Evolutionary conservation across 2,329 filamentous ascomycete genomes (phyloP).

Genomic region (Parascedosporium putredinis): DNA sequence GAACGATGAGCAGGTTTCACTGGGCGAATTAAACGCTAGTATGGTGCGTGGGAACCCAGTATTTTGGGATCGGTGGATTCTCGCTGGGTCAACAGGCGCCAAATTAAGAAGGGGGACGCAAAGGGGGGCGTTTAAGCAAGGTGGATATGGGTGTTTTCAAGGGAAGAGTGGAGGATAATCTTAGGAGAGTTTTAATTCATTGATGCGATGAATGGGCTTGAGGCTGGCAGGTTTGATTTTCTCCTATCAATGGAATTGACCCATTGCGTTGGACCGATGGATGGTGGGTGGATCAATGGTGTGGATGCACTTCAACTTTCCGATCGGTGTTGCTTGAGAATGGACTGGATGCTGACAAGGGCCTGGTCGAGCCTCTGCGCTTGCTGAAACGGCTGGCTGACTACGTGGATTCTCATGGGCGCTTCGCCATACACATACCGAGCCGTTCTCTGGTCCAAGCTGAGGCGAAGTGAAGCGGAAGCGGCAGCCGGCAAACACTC

Average conservation of each 20-base stretch:
- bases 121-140: background rate
- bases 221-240: no score
- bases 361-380: background rate
- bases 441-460: background rate
- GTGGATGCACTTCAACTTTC: no score
- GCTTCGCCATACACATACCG: background rate
- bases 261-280: no score
- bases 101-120: background rate
- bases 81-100: background rate
- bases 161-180: no score
- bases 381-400: constrained; percentile 5
- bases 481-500: background rate
- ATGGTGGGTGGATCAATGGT: no score
- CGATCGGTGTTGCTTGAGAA: background rate
- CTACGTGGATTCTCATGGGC: no score
- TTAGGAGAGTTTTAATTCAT: no score
- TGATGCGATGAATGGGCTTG: no score
- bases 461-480: background rate
- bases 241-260: no score
- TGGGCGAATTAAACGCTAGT: background rate
- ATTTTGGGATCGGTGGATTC: background rate
- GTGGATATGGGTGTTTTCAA: no score
- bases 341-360: background rate
- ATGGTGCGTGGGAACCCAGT: background rate
- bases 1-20: no score